Base-by-base conservation (phyloP, 495 filamentous ascomycete genomes). In the Cenococcum geophilum region DNA sequence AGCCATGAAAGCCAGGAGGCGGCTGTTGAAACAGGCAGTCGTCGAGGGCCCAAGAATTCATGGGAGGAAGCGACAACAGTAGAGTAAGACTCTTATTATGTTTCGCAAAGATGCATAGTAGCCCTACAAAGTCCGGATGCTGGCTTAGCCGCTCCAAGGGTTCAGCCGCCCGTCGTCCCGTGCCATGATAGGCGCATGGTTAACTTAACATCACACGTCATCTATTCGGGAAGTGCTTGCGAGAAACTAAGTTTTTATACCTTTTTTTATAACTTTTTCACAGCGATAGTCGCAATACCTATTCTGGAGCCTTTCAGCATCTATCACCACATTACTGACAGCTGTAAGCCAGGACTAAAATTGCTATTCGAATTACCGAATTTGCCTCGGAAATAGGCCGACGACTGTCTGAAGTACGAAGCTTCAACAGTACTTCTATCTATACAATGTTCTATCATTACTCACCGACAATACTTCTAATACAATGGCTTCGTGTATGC, bases 1-100 rank as follows among this genome's bases (percentile, higher is more conserved):
- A 16, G 53, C 53, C 49, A 52, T 52, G 49, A 27, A 52, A 23
- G 49, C 49, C 49, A 23, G 49, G 25, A 25, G 49, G 49, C 49
- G 20, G 49, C 49, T 18, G 49, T 10, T 52, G 49, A 32, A 3
- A 12, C 22, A 20, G 18, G 11, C 40, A 18, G 14, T 14, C 2
- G 40, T 45, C 11, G 12, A 18, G 4, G 11, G 11, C 11, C 2
- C 40, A 14, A 45, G 40, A 18, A 45, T 45, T 14, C 40, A 45
- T 45, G 40, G 11, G 40, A 45, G 40, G 11, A 14, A 18, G 4
- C 2, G 40, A 4, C 18, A 14, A 14, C 40, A 10, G 40, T 16
- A 4, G 18, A 45, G 40, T 45, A 45, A 45, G 40, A 18, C 18
- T 1, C 18, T 18, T 45, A 10, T 45, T 45, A 10, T 45, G 12